Percentiles rank a stretch among this genome's conserved stretches.
phyloP scores from a whole-genome alignment of 2,329 filamentous ascomycete species.

The Tothia fuscella region DNA sequence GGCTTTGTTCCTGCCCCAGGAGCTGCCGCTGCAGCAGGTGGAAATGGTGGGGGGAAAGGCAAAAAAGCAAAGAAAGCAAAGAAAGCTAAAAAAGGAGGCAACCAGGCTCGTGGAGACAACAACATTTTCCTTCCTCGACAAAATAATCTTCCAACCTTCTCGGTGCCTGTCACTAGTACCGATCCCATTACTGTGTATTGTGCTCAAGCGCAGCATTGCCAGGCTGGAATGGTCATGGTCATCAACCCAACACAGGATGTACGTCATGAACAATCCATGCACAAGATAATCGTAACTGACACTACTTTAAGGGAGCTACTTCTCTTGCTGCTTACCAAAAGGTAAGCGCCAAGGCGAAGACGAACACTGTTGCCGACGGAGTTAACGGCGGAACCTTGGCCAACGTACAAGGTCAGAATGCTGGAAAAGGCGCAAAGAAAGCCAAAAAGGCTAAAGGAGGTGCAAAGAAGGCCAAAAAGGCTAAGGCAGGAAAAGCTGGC shows the following conservation, averaged over 20 bases:
- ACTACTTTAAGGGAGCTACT: neutral
- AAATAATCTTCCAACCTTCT: constrained; percentile 17
- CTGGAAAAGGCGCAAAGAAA: neutral
- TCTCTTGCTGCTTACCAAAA: constrained; percentile 8
- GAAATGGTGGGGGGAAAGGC: neutral
- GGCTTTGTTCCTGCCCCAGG: constrained; percentile 23
- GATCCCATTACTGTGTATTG: constrained; percentile 30
- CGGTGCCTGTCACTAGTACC: constrained; percentile 22
- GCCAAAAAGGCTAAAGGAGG: neutral
- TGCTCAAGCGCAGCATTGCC: constrained; percentile 27
- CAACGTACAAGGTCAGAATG: neutral
- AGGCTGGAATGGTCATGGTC: constrained; percentile 27
- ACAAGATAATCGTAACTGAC: constrained; percentile 1
- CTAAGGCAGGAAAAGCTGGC: constrained; percentile 2
- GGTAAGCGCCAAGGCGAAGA: constrained; percentile 8
- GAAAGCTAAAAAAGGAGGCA: neutral
- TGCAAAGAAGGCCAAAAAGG: constrained; percentile 6
- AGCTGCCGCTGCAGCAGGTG: constrained; percentile 15
- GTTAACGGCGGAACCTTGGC: constrained; percentile 2
- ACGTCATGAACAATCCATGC: constrained; percentile 13
- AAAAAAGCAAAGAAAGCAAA: neutral
- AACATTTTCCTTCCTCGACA: constrained; percentile 5
- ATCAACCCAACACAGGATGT: constrained; percentile 23
- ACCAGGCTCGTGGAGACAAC: constrained; percentile 5
- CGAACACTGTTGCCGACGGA: constrained; percentile 1